A percentile compares a stretch with the other conserved stretches of the same genome.
These are phyloP conservation scores for Trichoderma citrinoviride DNA, from an alignment of 2,329 filamentous ascomycete genomes.

Conservation along the genomic window DNA sequence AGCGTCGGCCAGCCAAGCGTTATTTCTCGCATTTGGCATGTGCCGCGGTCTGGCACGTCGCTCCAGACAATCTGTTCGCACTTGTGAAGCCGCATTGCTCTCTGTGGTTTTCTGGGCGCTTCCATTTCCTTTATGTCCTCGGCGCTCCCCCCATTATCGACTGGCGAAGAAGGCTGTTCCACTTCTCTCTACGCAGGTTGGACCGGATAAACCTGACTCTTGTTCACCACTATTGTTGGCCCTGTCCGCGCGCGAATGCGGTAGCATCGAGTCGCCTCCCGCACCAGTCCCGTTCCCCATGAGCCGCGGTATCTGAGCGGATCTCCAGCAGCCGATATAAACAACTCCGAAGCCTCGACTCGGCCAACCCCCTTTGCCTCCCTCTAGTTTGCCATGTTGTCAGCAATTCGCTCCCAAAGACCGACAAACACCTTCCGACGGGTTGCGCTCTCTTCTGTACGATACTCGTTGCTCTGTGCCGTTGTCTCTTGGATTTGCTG, in stretches of 20 bases:
- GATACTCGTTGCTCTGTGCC: background rate
- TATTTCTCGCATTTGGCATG: slow-evolving; percentile 17
- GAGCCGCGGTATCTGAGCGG: slow-evolving; percentile 19
- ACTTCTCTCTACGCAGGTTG: background rate
- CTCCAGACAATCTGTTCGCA: background rate
- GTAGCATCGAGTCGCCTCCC: background rate
- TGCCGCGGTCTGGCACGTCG: background rate
- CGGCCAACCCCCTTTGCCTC: background rate
- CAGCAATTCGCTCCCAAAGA: slow-evolving; percentile 34
- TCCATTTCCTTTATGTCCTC: background rate
- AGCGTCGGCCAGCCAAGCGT: slow-evolving; percentile 5
- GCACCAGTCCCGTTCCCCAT: slow-evolving; percentile 2
- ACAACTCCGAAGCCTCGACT: background rate
- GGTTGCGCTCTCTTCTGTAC: slow-evolving; percentile 29
- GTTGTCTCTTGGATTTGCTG: background rate
- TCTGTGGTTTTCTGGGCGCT: slow-evolving; percentile 7
- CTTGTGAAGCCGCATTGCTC: background rate
- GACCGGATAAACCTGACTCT: background rate
- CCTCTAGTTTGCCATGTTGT: slow-evolving; percentile 36
- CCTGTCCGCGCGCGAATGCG: background rate
- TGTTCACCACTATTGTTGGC: background rate
- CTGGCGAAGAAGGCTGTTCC: background rate
- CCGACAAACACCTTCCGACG: slow-evolving; percentile 37
- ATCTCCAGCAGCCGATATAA: slow-evolving; percentile 18
- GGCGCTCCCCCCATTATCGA: background rate